Evolutionary conservation across 345 rosid species (phyloP).

Genomic region (Firmiana major): DNA sequence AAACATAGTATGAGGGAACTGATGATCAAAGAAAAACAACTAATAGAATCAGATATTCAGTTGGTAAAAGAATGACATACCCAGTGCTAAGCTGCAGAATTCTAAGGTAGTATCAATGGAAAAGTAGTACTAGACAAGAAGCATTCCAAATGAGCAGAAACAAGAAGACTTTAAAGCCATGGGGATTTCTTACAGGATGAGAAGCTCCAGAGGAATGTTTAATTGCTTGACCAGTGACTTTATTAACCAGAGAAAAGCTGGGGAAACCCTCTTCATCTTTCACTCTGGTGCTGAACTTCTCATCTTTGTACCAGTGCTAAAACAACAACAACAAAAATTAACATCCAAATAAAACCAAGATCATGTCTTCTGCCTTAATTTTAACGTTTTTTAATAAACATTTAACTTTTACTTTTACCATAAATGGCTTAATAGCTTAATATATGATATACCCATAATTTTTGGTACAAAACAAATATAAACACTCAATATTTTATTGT

Average conservation of each 20-base stretch:
- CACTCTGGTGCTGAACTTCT: constrained; percentile 75
- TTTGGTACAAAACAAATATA: too few relatives aligned
- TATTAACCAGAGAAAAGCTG: constrained; percentile 77
- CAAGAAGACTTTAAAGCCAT: neutral
- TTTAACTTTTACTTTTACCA: too few relatives aligned
- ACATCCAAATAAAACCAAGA: constrained; percentile 3
- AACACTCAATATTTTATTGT: too few relatives aligned
- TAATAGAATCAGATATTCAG: neutral
- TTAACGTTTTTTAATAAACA: too few relatives aligned
- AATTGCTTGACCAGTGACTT: constrained; percentile 79
- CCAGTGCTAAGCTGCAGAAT: neutral
- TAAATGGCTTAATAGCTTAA: too few relatives aligned
- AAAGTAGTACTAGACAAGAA: neutral
- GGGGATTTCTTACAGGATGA: constrained; percentile 61
- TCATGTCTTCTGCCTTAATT: neutral
- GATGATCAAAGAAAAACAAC: neutral
- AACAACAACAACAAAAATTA: constrained; percentile 13
- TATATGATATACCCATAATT: too few relatives aligned
- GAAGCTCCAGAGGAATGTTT: constrained; percentile 75
- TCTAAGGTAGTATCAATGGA: neutral
- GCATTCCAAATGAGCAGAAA: neutral
- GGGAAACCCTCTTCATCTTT: constrained; percentile 81
- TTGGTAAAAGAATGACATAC: neutral
- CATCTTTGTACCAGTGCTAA: constrained; percentile 89
- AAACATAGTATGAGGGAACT: neutral